Conservation (phyloP, 2,329 filamentous ascomycete species). For the Aspergillus sp. region DNA sequence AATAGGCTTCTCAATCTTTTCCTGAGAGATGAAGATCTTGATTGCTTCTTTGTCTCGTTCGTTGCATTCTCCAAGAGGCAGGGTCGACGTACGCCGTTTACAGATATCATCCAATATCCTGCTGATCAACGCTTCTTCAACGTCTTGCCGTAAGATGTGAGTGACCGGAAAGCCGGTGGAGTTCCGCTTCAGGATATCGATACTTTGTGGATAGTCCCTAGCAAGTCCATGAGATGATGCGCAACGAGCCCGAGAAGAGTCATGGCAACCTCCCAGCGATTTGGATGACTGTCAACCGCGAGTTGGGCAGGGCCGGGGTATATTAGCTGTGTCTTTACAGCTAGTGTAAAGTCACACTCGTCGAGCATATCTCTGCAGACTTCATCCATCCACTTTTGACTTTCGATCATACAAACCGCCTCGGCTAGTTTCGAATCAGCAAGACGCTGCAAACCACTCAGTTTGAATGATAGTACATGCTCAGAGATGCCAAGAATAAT, state of each 20-base stretch:
- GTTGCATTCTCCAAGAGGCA: conserved; percentile 29
- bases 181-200: conserved; percentile 54
- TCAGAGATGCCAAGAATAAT: conserved; percentile 66
- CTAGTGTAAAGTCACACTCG: conserved; percentile 64
- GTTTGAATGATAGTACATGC: conserved; percentile 67
- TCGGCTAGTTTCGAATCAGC: conserved; percentile 51
- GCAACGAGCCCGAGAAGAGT: conserved; percentile 49
- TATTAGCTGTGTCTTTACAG: conserved; percentile 60
- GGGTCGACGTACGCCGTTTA: conserved; percentile 31
- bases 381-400: conserved; percentile 56
- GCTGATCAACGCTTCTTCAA: conserved; percentile 50
- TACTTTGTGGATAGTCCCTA: conserved; percentile 46
- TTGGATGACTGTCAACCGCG: conserved; percentile 57
- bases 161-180: conserved; percentile 58
- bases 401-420: conserved; percentile 54
- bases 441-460: conserved; percentile 64
- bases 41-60: conserved; percentile 31
- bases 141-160: conserved; percentile 57
- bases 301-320: conserved; percentile 59
- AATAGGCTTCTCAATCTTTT: conserved; percentile 24
- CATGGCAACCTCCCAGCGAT: conserved; percentile 56
- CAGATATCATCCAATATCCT: conserved; percentile 50
- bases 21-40: conserved; percentile 37
- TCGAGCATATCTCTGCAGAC: conserved; percentile 66
- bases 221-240: conserved; percentile 42